Evolutionary conservation across 1,284 basidiomycete species (phyloP), one percentile per base, ranked within the genome.

Genomic region (Vanrija humicola): DNA sequence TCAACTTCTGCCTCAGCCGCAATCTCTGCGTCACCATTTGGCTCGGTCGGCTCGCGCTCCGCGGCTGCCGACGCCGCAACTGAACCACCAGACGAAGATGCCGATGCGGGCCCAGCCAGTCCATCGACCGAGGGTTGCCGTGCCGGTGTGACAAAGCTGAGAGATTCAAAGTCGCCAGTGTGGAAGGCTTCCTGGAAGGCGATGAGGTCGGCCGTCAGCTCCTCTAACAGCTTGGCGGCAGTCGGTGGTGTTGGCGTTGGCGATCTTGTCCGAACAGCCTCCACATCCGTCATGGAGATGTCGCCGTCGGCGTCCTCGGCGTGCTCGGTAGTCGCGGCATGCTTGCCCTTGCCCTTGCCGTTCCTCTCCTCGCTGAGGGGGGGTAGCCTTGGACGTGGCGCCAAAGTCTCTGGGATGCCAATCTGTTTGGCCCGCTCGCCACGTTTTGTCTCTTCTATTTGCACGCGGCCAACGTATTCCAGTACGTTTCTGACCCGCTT

Each of bases 401-500:
- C 50, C 3, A 38, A 8, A 23, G 43, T 63, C 48, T 34, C 21
- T 3, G 59, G 59, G 38, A 72, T 69, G 52, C 85, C 84, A 52
- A 91, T 72, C 19, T 84, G 82, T 51, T 85, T 83, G 55, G 82
- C 82, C 64, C 90, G 78, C 59, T 88, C 82, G 42, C 80, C 82
- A 46, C 88, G 82, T 72, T 89, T 88, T 34, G 82, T 79, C 48
- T 88, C 87, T 63, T 83, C 86, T 1, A 84, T 84, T 72, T 93
- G 89, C 3, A 72, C 64, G 19, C 78, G 64, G 0, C 75, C 75
- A 16, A 81, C 90, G 84, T 91, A 98, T 68, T 98, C 95, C 38
- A 95, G 84, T 55, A 98, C 82, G 54, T 88, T 85, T 45, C 91
- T 82, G 19, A 96, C 91, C 19, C 95, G 85, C 78, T 98, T 97